These are phyloP conservation scores for Streptanthus diversifolius DNA, from an alignment of 345 rosid genomes.

Conservation along the genomic window DNA sequence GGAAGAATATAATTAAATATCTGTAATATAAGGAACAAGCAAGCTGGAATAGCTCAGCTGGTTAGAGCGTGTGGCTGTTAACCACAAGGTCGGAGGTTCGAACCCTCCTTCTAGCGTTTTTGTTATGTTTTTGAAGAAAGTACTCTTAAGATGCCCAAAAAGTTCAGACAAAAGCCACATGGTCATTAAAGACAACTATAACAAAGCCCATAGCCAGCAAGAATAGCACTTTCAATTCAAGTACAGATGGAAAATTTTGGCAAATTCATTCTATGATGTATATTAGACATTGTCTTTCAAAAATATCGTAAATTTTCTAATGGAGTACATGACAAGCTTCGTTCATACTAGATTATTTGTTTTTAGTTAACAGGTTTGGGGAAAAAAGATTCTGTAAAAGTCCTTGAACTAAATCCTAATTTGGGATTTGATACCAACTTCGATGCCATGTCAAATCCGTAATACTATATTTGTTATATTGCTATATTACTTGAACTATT, in stretches of 20 bases:
- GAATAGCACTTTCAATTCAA: neutral
- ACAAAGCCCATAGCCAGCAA: neutral
- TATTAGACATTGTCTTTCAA: neutral
- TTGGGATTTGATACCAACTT: neutral
- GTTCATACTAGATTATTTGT: neutral
- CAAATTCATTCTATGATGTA: neutral
- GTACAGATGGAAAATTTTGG: neutral
- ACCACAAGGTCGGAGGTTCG: slow-evolving; percentile 93
- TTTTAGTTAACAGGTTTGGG: neutral
- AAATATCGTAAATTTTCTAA: neutral
- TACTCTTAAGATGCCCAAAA: neutral
- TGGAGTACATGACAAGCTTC: neutral
- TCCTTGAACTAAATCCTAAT: neutral
- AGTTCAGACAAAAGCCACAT: neutral
- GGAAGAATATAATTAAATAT: no score
- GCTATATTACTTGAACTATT: neutral
- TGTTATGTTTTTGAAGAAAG: no score
- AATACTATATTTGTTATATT: neutral
- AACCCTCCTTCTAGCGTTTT: slow-evolving; percentile 45
- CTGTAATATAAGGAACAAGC: no score
- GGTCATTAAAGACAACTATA: neutral
- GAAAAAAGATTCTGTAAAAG: no score
- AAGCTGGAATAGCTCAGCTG: slow-evolving; percentile 83
- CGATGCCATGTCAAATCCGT: neutral
- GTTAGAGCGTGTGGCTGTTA: slow-evolving; percentile 89